These are phyloP conservation scores for Hypocrella siamensis DNA, from an alignment of 2,329 filamentous ascomycete genomes.

Conservation along the genomic window DNA sequence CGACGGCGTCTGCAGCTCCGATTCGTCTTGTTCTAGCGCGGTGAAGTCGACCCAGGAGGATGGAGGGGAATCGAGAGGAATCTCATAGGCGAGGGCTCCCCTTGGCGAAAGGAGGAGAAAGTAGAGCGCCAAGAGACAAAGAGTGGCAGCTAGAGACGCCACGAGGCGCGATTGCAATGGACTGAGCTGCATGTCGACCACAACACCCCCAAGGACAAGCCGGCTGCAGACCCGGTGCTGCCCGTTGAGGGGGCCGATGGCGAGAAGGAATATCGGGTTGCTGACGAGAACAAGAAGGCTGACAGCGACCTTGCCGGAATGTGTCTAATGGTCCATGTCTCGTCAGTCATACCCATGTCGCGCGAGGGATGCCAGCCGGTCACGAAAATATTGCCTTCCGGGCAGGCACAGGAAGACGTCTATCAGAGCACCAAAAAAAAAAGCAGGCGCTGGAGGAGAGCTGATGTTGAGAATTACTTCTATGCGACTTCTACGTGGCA, in stretches of 20 bases:
- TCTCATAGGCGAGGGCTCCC: constrained; percentile 47
- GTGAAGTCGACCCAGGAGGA: constrained; percentile 1
- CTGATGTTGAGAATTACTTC: no score
- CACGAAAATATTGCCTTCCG: no score
- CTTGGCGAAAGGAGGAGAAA: constrained; percentile 41
- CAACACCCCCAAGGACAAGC: constrained; percentile 1
- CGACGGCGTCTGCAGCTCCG: constrained; percentile 9
- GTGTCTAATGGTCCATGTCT: background rate
- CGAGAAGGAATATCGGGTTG: background rate
- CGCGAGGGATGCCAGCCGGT: no score
- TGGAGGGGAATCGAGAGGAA: constrained; percentile 7
- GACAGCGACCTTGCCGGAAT: background rate
- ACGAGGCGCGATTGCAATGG: constrained; percentile 58
- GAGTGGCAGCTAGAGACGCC: constrained; percentile 46
- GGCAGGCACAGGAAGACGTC: no score
- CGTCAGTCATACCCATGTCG: background rate
- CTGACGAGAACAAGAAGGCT: no score
- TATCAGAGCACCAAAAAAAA: no score
- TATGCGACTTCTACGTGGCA: no score
- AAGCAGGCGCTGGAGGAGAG: no score
- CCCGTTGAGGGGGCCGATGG: constrained; percentile 20
- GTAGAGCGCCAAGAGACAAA: constrained; percentile 44
- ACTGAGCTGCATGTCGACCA: constrained; percentile 40
- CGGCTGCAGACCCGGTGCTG: constrained; percentile 13
- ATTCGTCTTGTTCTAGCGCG: background rate